A percentile compares a stretch with the other conserved stretches of the same genome.
phyloP scores from a whole-genome alignment of 2,329 filamentous ascomycete species.

The Xylariales sp. region DNA sequence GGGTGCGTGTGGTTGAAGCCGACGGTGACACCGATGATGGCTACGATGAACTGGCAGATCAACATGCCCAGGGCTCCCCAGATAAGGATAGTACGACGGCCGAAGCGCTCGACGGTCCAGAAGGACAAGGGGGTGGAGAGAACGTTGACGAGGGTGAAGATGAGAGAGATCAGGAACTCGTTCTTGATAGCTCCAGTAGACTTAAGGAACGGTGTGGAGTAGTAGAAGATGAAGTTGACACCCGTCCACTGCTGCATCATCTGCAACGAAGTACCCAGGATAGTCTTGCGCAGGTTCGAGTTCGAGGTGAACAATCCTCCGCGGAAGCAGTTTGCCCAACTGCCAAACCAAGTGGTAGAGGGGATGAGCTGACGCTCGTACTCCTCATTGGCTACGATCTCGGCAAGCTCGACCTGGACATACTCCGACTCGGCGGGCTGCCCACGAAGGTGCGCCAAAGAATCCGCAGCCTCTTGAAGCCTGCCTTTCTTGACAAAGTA shows the following conservation, averaged over 20 bases:
- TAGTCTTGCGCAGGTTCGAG: slow-evolving; percentile 64
- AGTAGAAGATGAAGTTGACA: slow-evolving; percentile 75
- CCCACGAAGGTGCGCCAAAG: slow-evolving; percentile 67
- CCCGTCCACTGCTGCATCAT: slow-evolving; percentile 36
- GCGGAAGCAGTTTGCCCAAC: slow-evolving; percentile 66
- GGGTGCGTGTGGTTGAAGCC: no score
- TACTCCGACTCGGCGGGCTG: slow-evolving; percentile 69
- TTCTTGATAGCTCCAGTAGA: slow-evolving; percentile 60
- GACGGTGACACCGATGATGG: slow-evolving; percentile 48
- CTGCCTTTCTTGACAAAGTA: slow-evolving; percentile 78
- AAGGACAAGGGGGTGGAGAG: slow-evolving; percentile 68
- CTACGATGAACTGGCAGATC: slow-evolving; percentile 66
- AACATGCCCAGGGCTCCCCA: slow-evolving; percentile 68
- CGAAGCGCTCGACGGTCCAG: slow-evolving; percentile 65
- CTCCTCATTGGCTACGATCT: slow-evolving; percentile 86
- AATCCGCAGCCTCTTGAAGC: slow-evolving; percentile 57
- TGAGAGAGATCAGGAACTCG: slow-evolving; percentile 66
- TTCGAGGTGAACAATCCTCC: slow-evolving; percentile 59
- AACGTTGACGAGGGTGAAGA: slow-evolving; percentile 73
- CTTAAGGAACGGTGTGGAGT: slow-evolving; percentile 67
- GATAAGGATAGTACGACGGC: slow-evolving; percentile 65
- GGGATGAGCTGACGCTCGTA: slow-evolving; percentile 72
- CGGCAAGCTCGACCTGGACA: slow-evolving; percentile 73
- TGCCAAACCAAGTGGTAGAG: slow-evolving; percentile 57
- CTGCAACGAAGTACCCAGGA: slow-evolving; percentile 27